Evolutionary conservation across 768 basidiomycete genomes (phyloP).

Genomic region (Postia placenta): DNA sequence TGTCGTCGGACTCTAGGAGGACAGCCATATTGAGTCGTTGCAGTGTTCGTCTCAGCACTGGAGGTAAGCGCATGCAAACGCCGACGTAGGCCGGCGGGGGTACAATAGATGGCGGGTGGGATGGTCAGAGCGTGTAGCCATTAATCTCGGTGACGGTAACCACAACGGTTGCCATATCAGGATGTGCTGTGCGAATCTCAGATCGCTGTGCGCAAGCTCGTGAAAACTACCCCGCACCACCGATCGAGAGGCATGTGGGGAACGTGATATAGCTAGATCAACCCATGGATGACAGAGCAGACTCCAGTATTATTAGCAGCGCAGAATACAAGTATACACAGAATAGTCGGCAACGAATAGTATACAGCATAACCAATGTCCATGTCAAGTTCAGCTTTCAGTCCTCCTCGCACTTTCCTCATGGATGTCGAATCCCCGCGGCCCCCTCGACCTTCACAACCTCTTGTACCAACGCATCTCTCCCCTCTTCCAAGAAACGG

Average conservation of each 20-base stretch:
- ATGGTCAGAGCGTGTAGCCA: background rate
- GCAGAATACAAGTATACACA: background rate
- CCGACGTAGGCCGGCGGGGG: too few species aligned
- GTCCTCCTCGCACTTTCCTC: background rate
- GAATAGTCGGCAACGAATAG: background rate
- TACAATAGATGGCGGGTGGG: too few species aligned
- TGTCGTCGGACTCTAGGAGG: background rate
- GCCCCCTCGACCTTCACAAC: constrained; percentile 62
- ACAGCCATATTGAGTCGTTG: too few species aligned
- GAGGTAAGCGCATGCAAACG: too few species aligned
- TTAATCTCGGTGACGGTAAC: background rate
- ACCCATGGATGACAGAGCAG: too few species aligned
- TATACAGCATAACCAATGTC: background rate
- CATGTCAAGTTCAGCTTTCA: background rate
- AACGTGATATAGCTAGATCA: too few species aligned
- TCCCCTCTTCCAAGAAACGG: constrained; percentile 80
- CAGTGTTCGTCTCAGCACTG: too few species aligned
- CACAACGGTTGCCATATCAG: background rate
- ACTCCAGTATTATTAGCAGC: too few species aligned
- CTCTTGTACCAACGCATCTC: constrained; percentile 64
- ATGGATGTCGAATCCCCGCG: constrained; percentile 40
- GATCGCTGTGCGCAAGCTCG: background rate
- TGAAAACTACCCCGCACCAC: background rate
- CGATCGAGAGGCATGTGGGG: background rate
- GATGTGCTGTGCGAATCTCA: background rate